Conservation (phyloP, 805 yeast species). For the Candida tammaniensis region DNA sequence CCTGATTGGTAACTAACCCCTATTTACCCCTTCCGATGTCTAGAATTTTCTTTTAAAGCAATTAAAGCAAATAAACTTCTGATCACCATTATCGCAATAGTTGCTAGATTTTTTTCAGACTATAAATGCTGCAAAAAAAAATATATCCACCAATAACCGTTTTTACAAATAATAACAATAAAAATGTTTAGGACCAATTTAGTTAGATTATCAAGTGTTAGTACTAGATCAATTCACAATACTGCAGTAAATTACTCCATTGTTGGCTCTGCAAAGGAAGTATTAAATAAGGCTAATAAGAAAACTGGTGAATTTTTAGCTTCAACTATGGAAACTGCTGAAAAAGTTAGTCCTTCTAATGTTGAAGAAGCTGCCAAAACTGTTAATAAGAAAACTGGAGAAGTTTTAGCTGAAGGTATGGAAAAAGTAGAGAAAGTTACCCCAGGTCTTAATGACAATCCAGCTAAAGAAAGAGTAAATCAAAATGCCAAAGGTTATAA, state of each 20-base stretch:
- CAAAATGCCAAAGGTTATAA: constrained; percentile 34
- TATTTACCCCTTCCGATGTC: too few species aligned
- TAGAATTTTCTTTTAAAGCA: too few species aligned
- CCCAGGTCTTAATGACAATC: constrained; percentile 13
- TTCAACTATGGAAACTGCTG: constrained; percentile 36
- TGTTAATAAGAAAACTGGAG: constrained; percentile 23
- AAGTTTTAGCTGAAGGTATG: constrained; percentile 21
- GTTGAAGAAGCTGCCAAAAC: constrained; percentile 21
- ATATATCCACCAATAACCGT: constrained; percentile 4
- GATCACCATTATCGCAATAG: constrained; percentile 12
- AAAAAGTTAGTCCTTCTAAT: constrained; percentile 19
- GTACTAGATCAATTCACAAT: constrained; percentile 9
- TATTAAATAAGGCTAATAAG: constrained; percentile 27
- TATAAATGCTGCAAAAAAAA: constrained; percentile 6
- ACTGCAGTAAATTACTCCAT: constrained; percentile 18
- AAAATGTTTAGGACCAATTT: constrained; percentile 9
- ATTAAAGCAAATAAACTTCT: background rate
- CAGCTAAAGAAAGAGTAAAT: constrained; percentile 18
- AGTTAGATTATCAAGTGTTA: constrained; percentile 4
- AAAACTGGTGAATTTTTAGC: constrained; percentile 43
- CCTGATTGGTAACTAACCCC: too few species aligned
- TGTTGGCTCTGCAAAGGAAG: constrained; percentile 35
- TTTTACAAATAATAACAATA: background rate
- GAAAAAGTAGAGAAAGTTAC: constrained; percentile 14
- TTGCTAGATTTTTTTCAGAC: constrained; percentile 7